Evolutionary conservation across 495 filamentous ascomycete genomes (phyloP), one percentile per base, ranked within the genome.

Genomic region (Trichoderma erinaceum): DNA sequence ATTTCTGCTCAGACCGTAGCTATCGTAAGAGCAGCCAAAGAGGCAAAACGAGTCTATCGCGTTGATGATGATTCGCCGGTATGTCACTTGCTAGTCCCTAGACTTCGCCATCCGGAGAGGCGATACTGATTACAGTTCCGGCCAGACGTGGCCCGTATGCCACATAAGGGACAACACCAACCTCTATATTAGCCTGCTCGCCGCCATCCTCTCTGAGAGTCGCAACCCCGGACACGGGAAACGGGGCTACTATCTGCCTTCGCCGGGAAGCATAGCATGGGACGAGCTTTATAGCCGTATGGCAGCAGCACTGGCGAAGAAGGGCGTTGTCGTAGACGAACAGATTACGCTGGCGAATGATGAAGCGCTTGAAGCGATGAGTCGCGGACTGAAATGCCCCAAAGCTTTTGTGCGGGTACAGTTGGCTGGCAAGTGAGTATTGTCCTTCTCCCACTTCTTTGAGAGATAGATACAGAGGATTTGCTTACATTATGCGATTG

Each of bases 1-100:
- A 82, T 81, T 38, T 83, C 82, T 1, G 83, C 81, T 43, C 83
- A 85, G 67, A 80, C 75, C 4, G 78, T 80, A 0, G 78, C 77
- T 0, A 79, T 85, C 23, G 80, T 85, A 8, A 71, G 73, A 32
- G 78, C 80, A 0, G 83, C 81, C 4, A 75, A 75, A 35, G 71
- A 71, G 13, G 21, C 73, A 41, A 68, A 77, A 5, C 71, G 72
- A 6, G 76, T 84, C 5, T 82, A 79, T 65, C 69, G 70, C 1
- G 76, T 80, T 23, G 78, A 84, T 66, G 11, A 56, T 0, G 73
- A 66, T 8, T 63, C 68, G 5, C 73, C 75, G 63, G 80, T 82
- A 73, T n/a, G 75, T 68, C n/a, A 52, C 15, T 44, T 16, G 41
- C 15, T 16, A 11, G 18, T n/a, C 48, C 48, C 15, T n/a, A 21